Conservation (phyloP, 805 yeast genomes). For the Lachancea cidri region DNA sequence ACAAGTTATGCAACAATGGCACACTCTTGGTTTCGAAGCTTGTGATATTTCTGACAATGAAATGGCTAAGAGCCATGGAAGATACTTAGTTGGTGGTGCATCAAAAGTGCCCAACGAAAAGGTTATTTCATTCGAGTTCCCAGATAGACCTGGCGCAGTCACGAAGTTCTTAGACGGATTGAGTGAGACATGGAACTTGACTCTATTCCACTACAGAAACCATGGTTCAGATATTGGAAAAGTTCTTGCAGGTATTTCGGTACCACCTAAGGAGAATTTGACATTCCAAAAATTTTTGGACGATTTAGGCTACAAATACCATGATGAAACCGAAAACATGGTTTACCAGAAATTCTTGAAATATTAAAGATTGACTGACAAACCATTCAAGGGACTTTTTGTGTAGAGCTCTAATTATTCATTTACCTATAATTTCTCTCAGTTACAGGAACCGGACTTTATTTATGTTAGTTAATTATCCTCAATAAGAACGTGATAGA, state of each 20-base stretch:
- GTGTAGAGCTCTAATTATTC: background rate
- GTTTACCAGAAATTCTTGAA: constrained; percentile 79
- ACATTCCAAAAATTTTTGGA: constrained; percentile 65
- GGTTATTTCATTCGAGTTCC: constrained; percentile 83
- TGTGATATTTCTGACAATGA: constrained; percentile 87
- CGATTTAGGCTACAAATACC: constrained; percentile 67
- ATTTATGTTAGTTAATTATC: background rate
- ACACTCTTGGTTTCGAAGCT: constrained; percentile 62
- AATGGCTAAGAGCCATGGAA: constrained; percentile 92
- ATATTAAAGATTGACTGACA: constrained; percentile 17
- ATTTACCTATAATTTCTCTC: background rate
- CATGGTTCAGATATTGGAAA: constrained; percentile 95
- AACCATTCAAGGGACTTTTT: background rate
- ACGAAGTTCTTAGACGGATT: constrained; percentile 69
- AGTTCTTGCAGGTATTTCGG: constrained; percentile 82
- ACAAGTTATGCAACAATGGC: constrained; percentile 55
- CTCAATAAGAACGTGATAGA: background rate
- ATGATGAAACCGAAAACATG: constrained; percentile 77
- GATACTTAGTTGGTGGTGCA: constrained; percentile 94
- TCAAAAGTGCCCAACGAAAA: constrained; percentile 69
- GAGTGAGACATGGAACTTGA: constrained; percentile 81
- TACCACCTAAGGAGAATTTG: constrained; percentile 63
- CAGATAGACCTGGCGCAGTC: constrained; percentile 95
- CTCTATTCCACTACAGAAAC: constrained; percentile 93
- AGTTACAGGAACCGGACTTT: background rate